Evolutionary conservation across 495 filamentous ascomycete species (phyloP), one percentile per base, ranked within the genome.

Genomic region (Neurospora africana): DNA sequence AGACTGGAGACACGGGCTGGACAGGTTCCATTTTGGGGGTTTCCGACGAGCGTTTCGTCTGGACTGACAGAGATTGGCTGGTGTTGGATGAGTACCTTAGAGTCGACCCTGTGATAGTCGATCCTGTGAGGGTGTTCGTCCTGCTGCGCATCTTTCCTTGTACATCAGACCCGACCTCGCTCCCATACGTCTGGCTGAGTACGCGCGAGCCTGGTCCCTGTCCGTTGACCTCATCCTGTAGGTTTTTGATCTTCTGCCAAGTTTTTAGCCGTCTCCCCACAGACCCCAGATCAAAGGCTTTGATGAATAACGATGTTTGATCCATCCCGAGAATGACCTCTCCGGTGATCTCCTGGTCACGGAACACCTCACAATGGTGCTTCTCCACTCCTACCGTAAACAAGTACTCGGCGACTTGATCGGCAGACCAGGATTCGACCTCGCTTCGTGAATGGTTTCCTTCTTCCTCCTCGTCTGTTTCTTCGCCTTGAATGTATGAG

Each of bases 241-340:
- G 86, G 4, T 87, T 83, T 79, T 94, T 95, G 76, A 98, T 92
- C 78, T 93, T 95, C 78, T 96, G 91, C 94, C 94, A 99, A n/a
- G 91, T 96, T 77, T 93, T 95, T 78, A 95, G 84, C 76, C 94
- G 89, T 73, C 89, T 86, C 7, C 94, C 94, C 72, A 98, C 92
- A 11, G 94, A 91, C 13, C 96, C 96, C 75, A 99, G 87, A 69
- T 98, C 93, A 74, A 98, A 93, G 70, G 95, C 95, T 80, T 97
- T 97, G 82, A 98, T 89, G 78, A 97, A 94, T 4, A 98, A 81
- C 39, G 93, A 93, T 35, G 91, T 89, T 79, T 98, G 96, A 74
- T 97, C 91, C 94, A 99, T 96, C 27, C 93, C 92, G 68, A 99
- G 82, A 19, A 99, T 82, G 15, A 98, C 93, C 73, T 98, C 93